Conservation (phyloP, 225 moss, liverwort and hornwort genomes). For the Polytrichum commune region DNA sequence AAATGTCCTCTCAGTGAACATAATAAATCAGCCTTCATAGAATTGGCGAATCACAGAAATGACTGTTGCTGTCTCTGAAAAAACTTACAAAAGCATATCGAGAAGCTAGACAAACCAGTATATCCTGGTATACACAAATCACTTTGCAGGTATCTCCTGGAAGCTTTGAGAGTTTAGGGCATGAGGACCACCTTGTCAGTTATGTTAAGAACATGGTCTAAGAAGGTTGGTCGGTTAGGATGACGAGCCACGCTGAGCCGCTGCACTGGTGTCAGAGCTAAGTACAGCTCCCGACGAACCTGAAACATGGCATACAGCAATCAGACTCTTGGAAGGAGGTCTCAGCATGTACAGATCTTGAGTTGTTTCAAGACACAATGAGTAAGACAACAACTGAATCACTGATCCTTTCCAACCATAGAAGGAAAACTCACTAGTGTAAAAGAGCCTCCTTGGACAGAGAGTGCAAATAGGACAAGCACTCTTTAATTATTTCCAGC, state of each 20-base stretch:
- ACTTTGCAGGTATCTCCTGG: background rate
- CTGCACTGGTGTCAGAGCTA: constrained; percentile 90
- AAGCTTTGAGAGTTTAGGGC: background rate
- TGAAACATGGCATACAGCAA: constrained; percentile 23
- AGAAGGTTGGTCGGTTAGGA: constrained; percentile 92
- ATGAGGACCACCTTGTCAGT: constrained; percentile 76
- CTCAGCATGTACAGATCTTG: background rate
- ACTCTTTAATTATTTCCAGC: too few species aligned
- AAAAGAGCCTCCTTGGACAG: too few species aligned
- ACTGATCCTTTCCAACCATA: too few species aligned
- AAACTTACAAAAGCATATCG: too few species aligned
- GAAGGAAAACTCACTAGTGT: too few species aligned
- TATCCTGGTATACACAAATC: background rate
- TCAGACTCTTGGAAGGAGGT: background rate
- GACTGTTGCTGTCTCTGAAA: too few species aligned
- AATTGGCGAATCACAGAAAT: too few species aligned
- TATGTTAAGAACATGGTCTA: constrained; percentile 95
- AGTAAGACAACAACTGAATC: too few species aligned
- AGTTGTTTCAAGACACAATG: too few species aligned
- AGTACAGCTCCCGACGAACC: constrained; percentile 89
- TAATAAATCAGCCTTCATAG: too few species aligned
- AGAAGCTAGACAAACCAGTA: too few species aligned
- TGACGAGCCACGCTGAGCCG: constrained; percentile 96
- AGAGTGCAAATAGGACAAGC: too few species aligned
- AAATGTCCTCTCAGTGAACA: background rate